Conservation (phyloP, 257 asterid genomes). For the Fraxinus excelsior region DNA sequence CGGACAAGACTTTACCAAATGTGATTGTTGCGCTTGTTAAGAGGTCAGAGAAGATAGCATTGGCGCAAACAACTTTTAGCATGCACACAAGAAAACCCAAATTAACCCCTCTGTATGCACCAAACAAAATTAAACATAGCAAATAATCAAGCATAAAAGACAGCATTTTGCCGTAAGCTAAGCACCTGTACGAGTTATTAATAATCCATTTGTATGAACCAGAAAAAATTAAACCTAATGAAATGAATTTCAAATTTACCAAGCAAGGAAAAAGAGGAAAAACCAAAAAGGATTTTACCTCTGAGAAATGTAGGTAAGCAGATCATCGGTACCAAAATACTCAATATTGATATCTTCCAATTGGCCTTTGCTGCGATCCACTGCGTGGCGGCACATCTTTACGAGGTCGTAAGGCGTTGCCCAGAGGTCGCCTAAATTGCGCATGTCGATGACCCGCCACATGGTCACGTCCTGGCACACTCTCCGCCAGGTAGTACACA, state of each 20-base stretch:
- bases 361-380: conserved; percentile 27
- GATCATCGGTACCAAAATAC: conserved; percentile 7
- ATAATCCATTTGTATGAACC: not conserved
- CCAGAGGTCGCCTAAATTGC: not conserved
- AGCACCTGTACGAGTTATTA: too few relatives aligned
- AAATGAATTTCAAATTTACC: not conserved
- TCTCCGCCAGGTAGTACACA: conserved; percentile 21
- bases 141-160: too few relatives aligned
- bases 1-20: too few relatives aligned
- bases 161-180: too few relatives aligned
- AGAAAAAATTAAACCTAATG: not conserved
- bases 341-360: conserved; percentile 12
- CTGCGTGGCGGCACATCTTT: conserved; percentile 17
- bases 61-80: too few relatives aligned
- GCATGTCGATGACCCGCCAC: conserved; percentile 24
- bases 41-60: too few relatives aligned
- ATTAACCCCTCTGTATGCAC: not conserved
- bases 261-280: conserved; percentile 8
- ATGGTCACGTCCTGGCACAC: conserved; percentile 9
- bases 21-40: too few relatives aligned
- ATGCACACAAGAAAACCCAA: not conserved
- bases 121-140: not conserved
- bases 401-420: conserved; percentile 15
- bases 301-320: conserved; percentile 33
- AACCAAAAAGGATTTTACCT: conserved; percentile 25